These are phyloP conservation scores for Xylariales sp. DNA, from an alignment of 2,329 filamentous ascomycete genomes.

Conservation along the genomic window DNA sequence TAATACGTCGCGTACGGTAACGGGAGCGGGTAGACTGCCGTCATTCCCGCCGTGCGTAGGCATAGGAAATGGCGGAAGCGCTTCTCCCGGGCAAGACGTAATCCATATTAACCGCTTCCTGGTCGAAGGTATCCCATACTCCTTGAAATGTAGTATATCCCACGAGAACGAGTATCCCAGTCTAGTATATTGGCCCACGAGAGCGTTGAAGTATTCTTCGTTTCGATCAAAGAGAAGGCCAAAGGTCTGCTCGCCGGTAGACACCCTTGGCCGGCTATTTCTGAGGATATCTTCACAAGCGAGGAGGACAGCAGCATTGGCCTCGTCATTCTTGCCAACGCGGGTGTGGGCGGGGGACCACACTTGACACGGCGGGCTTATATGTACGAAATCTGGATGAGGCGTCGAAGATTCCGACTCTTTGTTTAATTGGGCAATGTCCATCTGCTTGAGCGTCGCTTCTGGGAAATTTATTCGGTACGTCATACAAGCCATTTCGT, in stretches of 20 bases:
- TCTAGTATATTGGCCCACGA: slow-evolving; percentile 72
- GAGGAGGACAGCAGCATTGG: slow-evolving; percentile 70
- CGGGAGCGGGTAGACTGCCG: slow-evolving; percentile 51
- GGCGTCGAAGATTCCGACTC: slow-evolving; percentile 45
- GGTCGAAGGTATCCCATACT: slow-evolving; percentile 61
- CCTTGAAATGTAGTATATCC: slow-evolving; percentile 65
- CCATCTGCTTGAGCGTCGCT: slow-evolving; percentile 58
- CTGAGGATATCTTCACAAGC: slow-evolving; percentile 64
- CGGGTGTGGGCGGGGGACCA: slow-evolving; percentile 77
- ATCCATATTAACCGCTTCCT: slow-evolving; percentile 66
- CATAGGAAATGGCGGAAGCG: slow-evolving; percentile 71
- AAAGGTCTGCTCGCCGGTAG: slow-evolving; percentile 82
- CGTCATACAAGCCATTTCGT: slow-evolving; percentile 63
- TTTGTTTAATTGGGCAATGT: slow-evolving; percentile 60
- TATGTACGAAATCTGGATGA: slow-evolving; percentile 73
- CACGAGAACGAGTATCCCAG: slow-evolving; percentile 76
- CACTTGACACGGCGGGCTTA: slow-evolving; percentile 80
- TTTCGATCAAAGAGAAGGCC: slow-evolving; percentile 68
- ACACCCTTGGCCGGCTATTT: slow-evolving; percentile 69
- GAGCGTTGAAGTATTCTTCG: slow-evolving; percentile 62
- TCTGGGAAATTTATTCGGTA: slow-evolving; percentile 69
- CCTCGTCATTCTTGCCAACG: slow-evolving; percentile 67
- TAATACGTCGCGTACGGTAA: slow-evolving; percentile 57
- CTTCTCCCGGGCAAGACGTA: slow-evolving; percentile 73
- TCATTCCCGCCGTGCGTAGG: slow-evolving; percentile 64